Evolutionary conservation across 345 rosid species (phyloP), one percentile per base, ranked within the genome.

Genomic region (Sonneratia caseolaris): DNA sequence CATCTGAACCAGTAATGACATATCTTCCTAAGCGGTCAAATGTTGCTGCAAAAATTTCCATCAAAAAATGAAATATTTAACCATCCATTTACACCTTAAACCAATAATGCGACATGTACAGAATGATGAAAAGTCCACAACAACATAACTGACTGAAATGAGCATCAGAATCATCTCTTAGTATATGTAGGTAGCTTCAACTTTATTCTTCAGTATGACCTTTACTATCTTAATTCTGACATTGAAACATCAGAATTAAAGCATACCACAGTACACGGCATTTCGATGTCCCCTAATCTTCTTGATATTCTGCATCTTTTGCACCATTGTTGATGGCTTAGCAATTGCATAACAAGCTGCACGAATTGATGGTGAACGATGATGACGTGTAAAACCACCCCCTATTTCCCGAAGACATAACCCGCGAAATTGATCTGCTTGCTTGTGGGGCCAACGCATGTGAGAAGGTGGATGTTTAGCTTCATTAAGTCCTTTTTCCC

Each of bases 1-100:
- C 98, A 78, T 96, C 99, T 62, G 99, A 91, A 71, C 99, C 99
- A 64, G 99, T 96, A 78, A 96, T 82, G 66, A 91, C 99, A 82
- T 89, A 89, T 82, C 99, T 92, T 75, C 98, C 99, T 5, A 82
- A 84, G 64, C 97, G 93, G 82, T 96, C 98, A 81, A 91, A 91
- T 77, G 84, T 89, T 69, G 98, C 99, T 96, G 93, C 87, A 85
- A 27, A 61, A 68, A 84, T 80, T 76, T 64, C 64, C 74, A 86
- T 51, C 74, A 76, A 68, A 64, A 22, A 72, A 70, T 59, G 15
- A 68, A 70, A 64, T 75, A 73, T 11, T 37, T 64, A 37, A 48
- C 56, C 47, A 57, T 59, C 19, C 27, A 55, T 21, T 47, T 22
- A 10, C 37, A 21, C 38, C 14, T 62, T 42, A 42, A 42, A 2